Base-by-base conservation (phyloP, 768 basidiomycete species). In the Boletales sp. region DNA sequence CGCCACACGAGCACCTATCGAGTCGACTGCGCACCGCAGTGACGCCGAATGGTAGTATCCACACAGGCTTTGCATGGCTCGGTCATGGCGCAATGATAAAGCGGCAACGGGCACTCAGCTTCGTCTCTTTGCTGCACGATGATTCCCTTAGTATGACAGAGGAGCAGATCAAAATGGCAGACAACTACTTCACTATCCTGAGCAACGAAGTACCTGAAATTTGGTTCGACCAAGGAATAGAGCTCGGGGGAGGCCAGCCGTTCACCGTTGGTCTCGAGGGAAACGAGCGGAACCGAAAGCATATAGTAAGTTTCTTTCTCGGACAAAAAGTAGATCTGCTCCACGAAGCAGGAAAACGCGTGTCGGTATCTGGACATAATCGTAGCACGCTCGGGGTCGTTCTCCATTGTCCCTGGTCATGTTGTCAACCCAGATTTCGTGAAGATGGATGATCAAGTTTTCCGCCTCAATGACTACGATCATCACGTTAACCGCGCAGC, bases 161-260 rank as follows among this genome's bases (percentile, higher is more conserved):
- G 4, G 78, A 80, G 34, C 75, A 83, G 54, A 66, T 73, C 57
- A 73, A 76, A 55, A 86, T 84, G 83, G 81, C 84, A 4, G 86
- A 87, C 60, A 87, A 87, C 52, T 85, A 84, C 55, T 87, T 78
- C 58, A 72, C 82, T 2, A 68, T 87, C 43, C 64, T 86, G 41
- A 70, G 68, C 47, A 86, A 85, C 59, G 64, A 62, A 17, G 59
- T 78, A 36, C 77, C 83, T 2, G 82, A 84, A 60, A 65, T 76
- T 10, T 86, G 84, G 83, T 78, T 84, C 48, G 81, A 83, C 54
- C 76, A 80, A 52, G 79, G 79, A n/a, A 74, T 82, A 40, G 75
- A 77, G 49, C 72, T 87, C 4, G 79, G 73, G 32, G 82, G 81
- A 4, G 82, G 81, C 0, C 67, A 80, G 45, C 74, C 82, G 8